Evolutionary conservation across 495 filamentous ascomycete genomes (phyloP), one percentile per base, ranked within the genome.

Genomic region (Lasiosphaeria miniovina): DNA sequence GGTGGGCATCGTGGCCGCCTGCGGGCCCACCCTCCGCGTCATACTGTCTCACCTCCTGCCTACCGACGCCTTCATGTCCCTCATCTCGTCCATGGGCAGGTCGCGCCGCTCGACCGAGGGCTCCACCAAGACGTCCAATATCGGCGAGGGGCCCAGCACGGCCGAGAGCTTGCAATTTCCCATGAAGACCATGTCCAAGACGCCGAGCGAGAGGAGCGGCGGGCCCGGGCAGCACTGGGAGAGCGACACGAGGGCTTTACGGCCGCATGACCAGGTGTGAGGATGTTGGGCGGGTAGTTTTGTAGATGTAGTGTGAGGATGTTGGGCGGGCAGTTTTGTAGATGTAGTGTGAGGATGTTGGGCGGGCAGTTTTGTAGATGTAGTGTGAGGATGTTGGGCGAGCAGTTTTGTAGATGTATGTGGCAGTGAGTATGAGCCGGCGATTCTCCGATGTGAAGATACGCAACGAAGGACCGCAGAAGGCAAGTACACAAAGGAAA

Each of bases 1-100:
- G 46, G 48, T 68, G 4, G 63, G 66, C 36, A 68, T 68, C 31
- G 35, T 66, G 7, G 66, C 66, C 31, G 60, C 60, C 35, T 66
- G 53, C 15, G 63, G 63, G 0, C 63, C 63, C 9, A 60, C 50
- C 1, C 59, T 61, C 7, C 62, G 62, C 9, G 31, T 38, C 1
- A 57, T 64, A 10, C 53, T 64, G 31, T 35, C 52, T 31, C 59
- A 36, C 10, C 34, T 58, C 36, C 9, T 61, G 15, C 59, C 62
- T 8, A 56, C 49, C 36, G 53, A 57, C 24, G 49, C 49, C 6
- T 10, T 60, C 48, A 53, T 36, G 35, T 57, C 57, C n/a, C 57
- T 64, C 48, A 24, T 62, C 56, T 62, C 55, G 6, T 38, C 36
- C 1, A 17, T 62, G 14, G 49, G 55, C 4, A 33, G 45, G 24